Evolutionary conservation across 2,329 filamentous ascomycete species (phyloP), one percentile per base, ranked within the genome.

Genomic region (Capronia americana): DNA sequence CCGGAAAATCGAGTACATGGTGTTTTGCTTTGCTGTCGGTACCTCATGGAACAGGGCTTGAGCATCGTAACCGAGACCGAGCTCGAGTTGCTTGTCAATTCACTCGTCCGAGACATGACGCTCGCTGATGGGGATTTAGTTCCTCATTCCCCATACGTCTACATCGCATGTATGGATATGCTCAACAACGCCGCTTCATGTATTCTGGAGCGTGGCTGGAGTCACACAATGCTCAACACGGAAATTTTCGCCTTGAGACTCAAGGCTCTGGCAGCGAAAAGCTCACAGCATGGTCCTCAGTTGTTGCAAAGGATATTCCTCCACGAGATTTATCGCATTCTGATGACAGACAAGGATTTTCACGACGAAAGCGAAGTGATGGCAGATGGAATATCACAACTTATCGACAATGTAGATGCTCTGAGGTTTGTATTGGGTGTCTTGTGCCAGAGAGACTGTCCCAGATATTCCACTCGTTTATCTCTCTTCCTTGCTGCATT

Each of bases 1-100:
- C 38, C 55, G n/a, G 60, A 81, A 56, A 81, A 82, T 48, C 72
- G 76, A 61, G 51, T 78, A 10, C 81, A 83, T 67, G 80, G 80
- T n/a, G 75, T 72, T 23, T 68, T 76, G 6, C 73, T 83, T 34
- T 68, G 62, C 55, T 68, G 65, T 55, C 64, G 57, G 23, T 68
- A 69, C 54, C 62, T 65, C 7, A 38, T 67, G 62, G 41, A 38
- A 28, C 54, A 30, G 46, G 55, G 53, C 3, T n/a, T n/a, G 20
- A 30, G 50, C n/a, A 14, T 50, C 24, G 38, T 64, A 28, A 57
- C 41, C 5, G 41, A 46, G 8, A 10, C 30, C 20, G 68, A 70
- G 50, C 55, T 68, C 23, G 50, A 63, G 7, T 57, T 34, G 11
- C 32, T 69, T 32, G 11, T 63, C 17, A 32, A 63, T 17, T 7